Percentiles rank a stretch among this genome's conserved stretches.
Conservation (phyloP, 371 early-diverging fungal genomes). For the Lichtheimia ornata region DNA sequence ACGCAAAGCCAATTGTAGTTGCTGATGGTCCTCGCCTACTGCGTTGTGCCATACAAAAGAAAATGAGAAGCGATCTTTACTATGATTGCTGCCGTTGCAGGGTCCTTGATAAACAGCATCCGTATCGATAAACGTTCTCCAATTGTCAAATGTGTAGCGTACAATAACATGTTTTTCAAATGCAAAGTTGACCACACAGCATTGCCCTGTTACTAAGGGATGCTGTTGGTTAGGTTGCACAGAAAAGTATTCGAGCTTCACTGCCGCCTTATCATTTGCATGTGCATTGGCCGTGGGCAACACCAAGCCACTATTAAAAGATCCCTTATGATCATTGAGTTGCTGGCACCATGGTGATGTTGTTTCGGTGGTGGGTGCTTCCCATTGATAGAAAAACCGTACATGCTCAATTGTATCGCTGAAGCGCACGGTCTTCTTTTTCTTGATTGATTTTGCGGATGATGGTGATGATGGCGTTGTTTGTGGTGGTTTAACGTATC, state of each 20-base stretch:
- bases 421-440: constrained; percentile 13
- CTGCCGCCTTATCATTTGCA: no score
- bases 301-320: no score
- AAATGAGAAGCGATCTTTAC: constrained; percentile 32
- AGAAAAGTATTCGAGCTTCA: no score
- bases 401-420: constrained; percentile 10
- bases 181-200: constrained; percentile 76
- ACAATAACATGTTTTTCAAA: constrained; percentile 72
- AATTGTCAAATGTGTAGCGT: constrained; percentile 69
- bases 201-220: constrained; percentile 31
- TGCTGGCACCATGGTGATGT: neutral
- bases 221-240: no score
- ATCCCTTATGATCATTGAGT: no score
- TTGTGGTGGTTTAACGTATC: neutral
- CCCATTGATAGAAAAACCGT: constrained; percentile 15
- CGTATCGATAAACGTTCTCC: constrained; percentile 62
- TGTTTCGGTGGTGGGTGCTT: constrained; percentile 1
- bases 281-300: no score
- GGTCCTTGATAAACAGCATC: constrained; percentile 53
- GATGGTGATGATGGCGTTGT: neutral
- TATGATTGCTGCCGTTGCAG: constrained; percentile 17
- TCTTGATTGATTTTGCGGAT: neutral
- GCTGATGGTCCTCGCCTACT: neutral
- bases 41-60: neutral
- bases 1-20: constrained; percentile 26